Evolutionary conservation across 441 rosid species (phyloP), one percentile per base, ranked within the genome.

Genomic region (Jatropha podagrica): DNA sequence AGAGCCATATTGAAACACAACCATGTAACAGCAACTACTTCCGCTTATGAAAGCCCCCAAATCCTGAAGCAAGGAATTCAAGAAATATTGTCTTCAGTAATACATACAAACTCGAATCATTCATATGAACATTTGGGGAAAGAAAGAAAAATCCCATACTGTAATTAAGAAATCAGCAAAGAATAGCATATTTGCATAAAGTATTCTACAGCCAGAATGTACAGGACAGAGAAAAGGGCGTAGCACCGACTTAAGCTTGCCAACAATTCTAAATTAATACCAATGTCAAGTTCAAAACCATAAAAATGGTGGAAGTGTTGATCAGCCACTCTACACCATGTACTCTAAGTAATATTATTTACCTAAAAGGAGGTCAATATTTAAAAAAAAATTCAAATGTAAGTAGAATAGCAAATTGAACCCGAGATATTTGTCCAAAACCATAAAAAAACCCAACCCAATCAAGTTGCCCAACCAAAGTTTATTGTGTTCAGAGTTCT

Each of bases 1-100:
- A 60, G 98, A 93, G 42, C 98, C 99, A 72, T 95, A 93, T 72
- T 95, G 99, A 77, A 88, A 91, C 64, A 93, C 95, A 27, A 95
- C 95, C 96, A 93, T 88, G 89, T 82, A 95, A 76, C 89, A 86
- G 80, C 95, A 88, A 68, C 87, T 84, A 77, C 94, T 92, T 79
- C 91, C 96, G 68, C 87, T 88, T 68, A 89, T 84, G 79, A 85
- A 83, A 74, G 90, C 82, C 48, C 92, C 89, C 37, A 73, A 69
- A 46, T 87, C 94, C 98, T 95, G 89, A 75, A 84, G 83, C 61
- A 76, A 74, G 55, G 48, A 74, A 41, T 48, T 59, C 20, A 65
- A 42, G 46, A 42, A 56, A 54, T 4, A 38, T 32, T 60, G 27
- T 41, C 74, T 76, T 82, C 63, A 84, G 73, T 18, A 42, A 71